Conservation (phyloP, 2,329 filamentous ascomycete genomes). For the Ceratocystis lukuohia region DNA sequence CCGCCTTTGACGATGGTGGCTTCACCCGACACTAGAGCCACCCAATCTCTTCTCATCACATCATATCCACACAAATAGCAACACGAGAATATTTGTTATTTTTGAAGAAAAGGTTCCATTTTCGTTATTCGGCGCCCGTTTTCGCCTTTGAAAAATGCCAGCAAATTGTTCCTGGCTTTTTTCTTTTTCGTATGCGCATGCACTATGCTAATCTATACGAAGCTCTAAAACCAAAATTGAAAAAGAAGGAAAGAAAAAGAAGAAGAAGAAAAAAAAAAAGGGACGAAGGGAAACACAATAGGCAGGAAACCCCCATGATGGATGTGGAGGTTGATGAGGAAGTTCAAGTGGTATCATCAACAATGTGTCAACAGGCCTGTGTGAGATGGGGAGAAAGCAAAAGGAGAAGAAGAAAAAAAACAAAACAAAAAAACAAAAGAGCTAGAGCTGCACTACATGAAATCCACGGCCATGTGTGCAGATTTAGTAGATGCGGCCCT, state of each 20-base stretch:
- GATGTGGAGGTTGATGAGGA: background rate
- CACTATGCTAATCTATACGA: conserved; percentile 19
- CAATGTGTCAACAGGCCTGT: background rate
- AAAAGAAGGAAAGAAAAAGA: background rate
- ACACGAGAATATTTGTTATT: background rate
- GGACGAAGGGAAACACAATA: background rate
- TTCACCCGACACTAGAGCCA: too few species aligned
- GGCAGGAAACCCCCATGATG: background rate
- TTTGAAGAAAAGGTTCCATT: conserved; percentile 7
- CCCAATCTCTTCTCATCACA: too few species aligned
- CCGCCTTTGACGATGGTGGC: too few species aligned
- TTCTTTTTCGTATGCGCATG: conserved; percentile 17
- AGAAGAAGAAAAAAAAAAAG: background rate
- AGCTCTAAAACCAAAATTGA: conserved; percentile 10
- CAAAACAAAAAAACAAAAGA: background rate
- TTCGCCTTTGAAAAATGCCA: conserved; percentile 13
- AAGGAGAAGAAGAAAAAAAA: background rate
- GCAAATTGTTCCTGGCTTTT: background rate
- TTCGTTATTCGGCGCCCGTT: conserved; percentile 18
- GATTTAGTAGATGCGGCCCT: conserved; percentile 26
- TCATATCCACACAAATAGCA: too few species aligned
- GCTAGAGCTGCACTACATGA: background rate
- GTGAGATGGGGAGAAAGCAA: background rate
- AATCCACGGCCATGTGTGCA: background rate
- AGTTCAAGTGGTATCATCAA: conserved; percentile 14